Percentiles rank a stretch among this genome's conserved stretches.
These are phyloP conservation scores for Nannochloris sp. DNA, from an alignment of 139 green algal genomes.

Conservation along the genomic window DNA sequence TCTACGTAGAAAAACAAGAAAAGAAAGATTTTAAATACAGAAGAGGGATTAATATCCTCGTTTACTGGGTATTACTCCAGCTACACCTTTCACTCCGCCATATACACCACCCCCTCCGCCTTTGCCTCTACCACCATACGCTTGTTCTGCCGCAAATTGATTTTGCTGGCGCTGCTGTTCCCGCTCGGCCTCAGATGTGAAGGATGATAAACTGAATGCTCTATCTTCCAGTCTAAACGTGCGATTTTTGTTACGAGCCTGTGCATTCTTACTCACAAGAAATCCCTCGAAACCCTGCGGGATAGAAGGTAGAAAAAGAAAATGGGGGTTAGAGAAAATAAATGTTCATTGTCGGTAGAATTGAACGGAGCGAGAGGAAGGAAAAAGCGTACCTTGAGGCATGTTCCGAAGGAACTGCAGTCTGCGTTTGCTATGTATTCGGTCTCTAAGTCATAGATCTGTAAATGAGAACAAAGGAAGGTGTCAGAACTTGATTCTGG, in stretches of 20 bases:
- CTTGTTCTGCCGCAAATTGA: too few relatives aligned
- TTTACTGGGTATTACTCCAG: too few relatives aligned
- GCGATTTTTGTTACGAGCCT: slow-evolving; percentile 48
- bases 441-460: slow-evolving; percentile 64
- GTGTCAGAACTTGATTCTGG: too few relatives aligned
- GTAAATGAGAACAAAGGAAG: slow-evolving; percentile 1
- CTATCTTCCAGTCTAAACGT: slow-evolving; percentile 59
- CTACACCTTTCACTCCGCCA: not conserved
- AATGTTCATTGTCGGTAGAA: not conserved
- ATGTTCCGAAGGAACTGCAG: slow-evolving; percentile 47
- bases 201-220: slow-evolving; percentile 63
- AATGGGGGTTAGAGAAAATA: not conserved
- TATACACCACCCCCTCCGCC: not conserved
- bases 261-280: slow-evolving; percentile 56
- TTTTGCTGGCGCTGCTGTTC: too few relatives aligned
- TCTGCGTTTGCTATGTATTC: slow-evolving; percentile 53
- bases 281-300: slow-evolving; percentile 70
- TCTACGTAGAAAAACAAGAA: too few relatives aligned
- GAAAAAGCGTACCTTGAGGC: slow-evolving; percentile 48
- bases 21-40: too few relatives aligned
- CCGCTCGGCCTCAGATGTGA: slow-evolving; percentile 48
- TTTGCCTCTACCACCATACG: too few relatives aligned
- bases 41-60: too few relatives aligned
- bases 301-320: not conserved
- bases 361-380: not conserved